phyloP scores from a whole-genome alignment of 2,329 filamentous ascomycete genomes.

The Talaromyces sp. region DNA sequence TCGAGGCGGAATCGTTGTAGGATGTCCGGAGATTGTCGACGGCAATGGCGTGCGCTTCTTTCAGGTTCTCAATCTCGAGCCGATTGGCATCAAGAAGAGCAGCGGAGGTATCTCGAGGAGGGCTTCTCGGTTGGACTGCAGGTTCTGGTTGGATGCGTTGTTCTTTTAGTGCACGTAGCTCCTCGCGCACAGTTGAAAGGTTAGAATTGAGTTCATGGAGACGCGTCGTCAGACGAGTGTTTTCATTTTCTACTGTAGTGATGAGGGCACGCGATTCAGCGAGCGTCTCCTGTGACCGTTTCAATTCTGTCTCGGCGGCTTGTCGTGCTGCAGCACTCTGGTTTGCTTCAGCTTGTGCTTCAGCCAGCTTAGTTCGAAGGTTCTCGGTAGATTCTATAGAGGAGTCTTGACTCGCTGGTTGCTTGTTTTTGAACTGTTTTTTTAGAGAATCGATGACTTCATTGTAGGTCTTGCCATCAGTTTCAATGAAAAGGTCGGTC shows the following conservation, averaged over 20 bases:
- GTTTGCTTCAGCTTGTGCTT: slow-evolving; percentile 24
- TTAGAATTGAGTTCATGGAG: slow-evolving; percentile 29
- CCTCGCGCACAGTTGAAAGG: slow-evolving; percentile 25
- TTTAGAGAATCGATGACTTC: slow-evolving; percentile 37
- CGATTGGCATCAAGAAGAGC: slow-evolving; percentile 28
- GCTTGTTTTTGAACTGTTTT: slow-evolving; percentile 21
- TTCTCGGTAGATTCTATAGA: slow-evolving; percentile 16
- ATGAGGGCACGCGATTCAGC: slow-evolving; percentile 32
- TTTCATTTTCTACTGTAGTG: slow-evolving; percentile 34
- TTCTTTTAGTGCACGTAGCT: slow-evolving; percentile 24
- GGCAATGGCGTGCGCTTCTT: slow-evolving; percentile 31
- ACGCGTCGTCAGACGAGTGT: slow-evolving; percentile 28
- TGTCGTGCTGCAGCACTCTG: slow-evolving; percentile 23
- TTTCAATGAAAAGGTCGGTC: slow-evolving; percentile 26
- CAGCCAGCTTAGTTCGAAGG: slow-evolving; percentile 23
- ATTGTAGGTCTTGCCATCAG: slow-evolving; percentile 28
- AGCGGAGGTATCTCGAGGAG: neutral
- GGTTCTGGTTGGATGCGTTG: slow-evolving; percentile 24
- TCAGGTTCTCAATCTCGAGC: slow-evolving; percentile 29
- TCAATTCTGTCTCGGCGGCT: slow-evolving; percentile 28
- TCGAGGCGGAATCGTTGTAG: slow-evolving; percentile 31
- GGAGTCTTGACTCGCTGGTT: slow-evolving; percentile 13
- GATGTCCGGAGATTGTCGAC: slow-evolving; percentile 32
- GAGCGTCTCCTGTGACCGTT: slow-evolving; percentile 30
- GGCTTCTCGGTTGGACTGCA: slow-evolving; percentile 6